These are phyloP conservation scores for Lathyrus oleraceus DNA, from an alignment of 306 rosid species.

Conservation along the genomic window DNA sequence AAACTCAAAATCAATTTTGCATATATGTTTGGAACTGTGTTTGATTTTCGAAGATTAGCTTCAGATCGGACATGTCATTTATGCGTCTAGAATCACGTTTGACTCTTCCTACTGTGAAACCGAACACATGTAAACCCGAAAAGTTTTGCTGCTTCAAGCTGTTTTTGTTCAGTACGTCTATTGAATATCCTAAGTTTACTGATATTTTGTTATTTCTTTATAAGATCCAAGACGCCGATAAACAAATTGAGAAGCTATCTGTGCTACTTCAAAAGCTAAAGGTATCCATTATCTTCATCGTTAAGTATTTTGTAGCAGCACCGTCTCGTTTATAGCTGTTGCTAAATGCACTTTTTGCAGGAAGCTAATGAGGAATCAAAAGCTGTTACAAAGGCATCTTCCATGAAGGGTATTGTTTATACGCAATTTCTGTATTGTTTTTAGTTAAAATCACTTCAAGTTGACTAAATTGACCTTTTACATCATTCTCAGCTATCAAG, in stretches of 20 bases:
- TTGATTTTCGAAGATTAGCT: too few relatives aligned
- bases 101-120: background rate
- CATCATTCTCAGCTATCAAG: slow-evolving; percentile 71
- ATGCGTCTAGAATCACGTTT: background rate
- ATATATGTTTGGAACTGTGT: too few relatives aligned
- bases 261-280: slow-evolving; percentile 72
- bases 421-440: slow-evolving; percentile 8
- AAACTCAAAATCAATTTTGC: background rate
- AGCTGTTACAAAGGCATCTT: slow-evolving; percentile 84
- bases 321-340: slow-evolving; percentile 14
- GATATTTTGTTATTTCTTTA: slow-evolving; percentile 24
- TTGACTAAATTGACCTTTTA: slow-evolving; percentile 8
- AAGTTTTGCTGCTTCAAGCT: slow-evolving; percentile 1
- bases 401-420: slow-evolving; percentile 73
- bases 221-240: slow-evolving; percentile 73
- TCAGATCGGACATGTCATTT: too few relatives aligned
- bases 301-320: slow-evolving; percentile 23
- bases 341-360: slow-evolving; percentile 32
- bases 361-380: slow-evolving; percentile 93
- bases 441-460: slow-evolving; percentile 21
- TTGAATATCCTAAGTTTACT: slow-evolving; percentile 10
- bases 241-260: slow-evolving; percentile 68
- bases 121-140: background rate
- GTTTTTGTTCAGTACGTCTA: slow-evolving; percentile 21
- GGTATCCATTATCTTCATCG: slow-evolving; percentile 47